These are phyloP conservation scores for Pythium oligandrum DNA, from an alignment of 352 stramenopile species.

Conservation along the genomic window DNA sequence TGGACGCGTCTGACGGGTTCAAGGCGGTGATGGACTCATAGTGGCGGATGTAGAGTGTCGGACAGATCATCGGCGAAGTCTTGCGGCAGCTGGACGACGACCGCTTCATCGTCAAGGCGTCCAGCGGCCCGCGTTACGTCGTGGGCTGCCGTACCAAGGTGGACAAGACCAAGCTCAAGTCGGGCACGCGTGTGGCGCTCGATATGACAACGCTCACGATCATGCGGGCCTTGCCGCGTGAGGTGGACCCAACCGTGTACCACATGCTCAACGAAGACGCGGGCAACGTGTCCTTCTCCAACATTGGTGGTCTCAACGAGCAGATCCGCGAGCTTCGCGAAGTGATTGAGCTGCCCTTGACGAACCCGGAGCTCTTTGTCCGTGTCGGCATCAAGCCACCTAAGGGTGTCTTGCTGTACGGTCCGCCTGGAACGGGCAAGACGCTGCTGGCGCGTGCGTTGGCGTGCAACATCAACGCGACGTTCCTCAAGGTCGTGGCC, in stretches of 20 bases:
- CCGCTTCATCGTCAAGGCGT: conserved; percentile 99
- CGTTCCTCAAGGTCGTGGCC: conserved; percentile 99
- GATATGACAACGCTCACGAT: conserved; percentile 99
- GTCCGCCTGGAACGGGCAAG: conserved; percentile 98
- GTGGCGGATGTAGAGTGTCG: conserved; percentile 83
- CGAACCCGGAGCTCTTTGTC: conserved; percentile 99
- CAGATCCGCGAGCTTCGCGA: conserved; percentile 97
- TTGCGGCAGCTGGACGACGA: conserved; percentile 97
- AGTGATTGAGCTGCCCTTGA: conserved; percentile 98
- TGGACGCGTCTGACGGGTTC: too few species aligned
- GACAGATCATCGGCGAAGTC: conserved; percentile 99
- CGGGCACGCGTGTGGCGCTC: conserved; percentile 95
- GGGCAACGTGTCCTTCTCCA: conserved; percentile 95
- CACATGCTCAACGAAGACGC: conserved; percentile 99
- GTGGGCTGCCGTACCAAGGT: conserved; percentile 95
- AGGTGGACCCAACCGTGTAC: conserved; percentile 99
- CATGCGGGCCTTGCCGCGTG: conserved; percentile 97
- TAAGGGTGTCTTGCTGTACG: conserved; percentile 97
- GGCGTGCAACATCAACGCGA: conserved; percentile 98
- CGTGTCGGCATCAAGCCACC: conserved; percentile 98
- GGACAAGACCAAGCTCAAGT: conserved; percentile 95
- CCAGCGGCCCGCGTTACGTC: conserved; percentile 97
- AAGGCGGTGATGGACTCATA: too few species aligned
- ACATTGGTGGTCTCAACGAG: conserved; percentile 98
- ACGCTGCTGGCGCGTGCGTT: conserved; percentile 97